These are phyloP conservation scores for Allium fistulosum DNA, from an alignment of 106 monocot genomes.

Conservation along the genomic window DNA sequence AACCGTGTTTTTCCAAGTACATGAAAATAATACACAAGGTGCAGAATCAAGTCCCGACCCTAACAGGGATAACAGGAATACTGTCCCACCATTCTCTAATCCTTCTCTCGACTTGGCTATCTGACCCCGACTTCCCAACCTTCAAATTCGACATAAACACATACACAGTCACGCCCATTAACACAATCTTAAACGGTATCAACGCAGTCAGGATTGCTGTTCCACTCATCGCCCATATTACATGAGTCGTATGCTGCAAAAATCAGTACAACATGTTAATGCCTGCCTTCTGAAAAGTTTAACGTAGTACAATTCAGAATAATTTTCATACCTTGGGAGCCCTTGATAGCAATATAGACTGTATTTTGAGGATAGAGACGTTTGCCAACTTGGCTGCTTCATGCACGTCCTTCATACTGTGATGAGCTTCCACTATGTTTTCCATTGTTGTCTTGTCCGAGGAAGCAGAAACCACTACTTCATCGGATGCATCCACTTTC, in stretches of 20 bases:
- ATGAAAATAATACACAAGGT: no score
- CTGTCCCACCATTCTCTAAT: slow-evolving; percentile 88
- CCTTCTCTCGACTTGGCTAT: slow-evolving; percentile 34
- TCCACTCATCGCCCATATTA: slow-evolving; percentile 34
- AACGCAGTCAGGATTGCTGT: slow-evolving; percentile 29
- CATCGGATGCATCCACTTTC: slow-evolving; percentile 14
- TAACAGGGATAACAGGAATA: slow-evolving; percentile 63
- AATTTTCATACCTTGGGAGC: slow-evolving; percentile 53
- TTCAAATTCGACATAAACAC: slow-evolving; percentile 25
- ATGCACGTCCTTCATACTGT: slow-evolving; percentile 34
- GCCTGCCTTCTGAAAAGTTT: no score
- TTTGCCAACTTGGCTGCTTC: slow-evolving; percentile 37
- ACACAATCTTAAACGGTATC: slow-evolving; percentile 60
- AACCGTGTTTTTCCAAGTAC: no score
- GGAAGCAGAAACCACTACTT: slow-evolving; percentile 41
- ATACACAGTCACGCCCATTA: slow-evolving; percentile 29
- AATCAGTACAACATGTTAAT: not conserved
- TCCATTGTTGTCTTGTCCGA: slow-evolving; percentile 68
- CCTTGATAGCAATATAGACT: slow-evolving; percentile 48
- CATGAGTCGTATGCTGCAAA: slow-evolving; percentile 50
- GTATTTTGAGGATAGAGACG: slow-evolving; percentile 49
- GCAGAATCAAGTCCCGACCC: slow-evolving; percentile 1
- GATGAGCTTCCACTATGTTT: slow-evolving; percentile 64
- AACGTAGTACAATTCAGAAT: not conserved
- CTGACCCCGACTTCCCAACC: slow-evolving; percentile 8